Conservation (phyloP, 495 filamentous ascomycete species). For the Penicillium goetzii region DNA sequence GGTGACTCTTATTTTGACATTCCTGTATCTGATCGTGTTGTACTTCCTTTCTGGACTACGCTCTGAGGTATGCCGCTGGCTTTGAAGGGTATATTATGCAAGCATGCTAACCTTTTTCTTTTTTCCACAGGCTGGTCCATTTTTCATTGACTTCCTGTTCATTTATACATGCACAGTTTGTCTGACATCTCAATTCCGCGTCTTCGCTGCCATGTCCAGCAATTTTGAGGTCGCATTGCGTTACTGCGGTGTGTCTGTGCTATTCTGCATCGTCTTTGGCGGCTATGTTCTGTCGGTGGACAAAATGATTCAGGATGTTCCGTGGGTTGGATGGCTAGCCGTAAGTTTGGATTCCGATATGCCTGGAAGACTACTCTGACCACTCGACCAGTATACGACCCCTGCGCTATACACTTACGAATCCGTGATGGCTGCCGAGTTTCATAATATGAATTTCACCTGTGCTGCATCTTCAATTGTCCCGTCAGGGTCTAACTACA, state of each 20-base stretch:
- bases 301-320: slow-evolving; percentile 42
- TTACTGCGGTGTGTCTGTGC: slow-evolving; percentile 40
- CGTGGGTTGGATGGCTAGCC: slow-evolving; percentile 47
- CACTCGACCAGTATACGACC: slow-evolving; percentile 52
- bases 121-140: slow-evolving; percentile 44
- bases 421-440: slow-evolving; percentile 61
- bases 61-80: slow-evolving; percentile 32
- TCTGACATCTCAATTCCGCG: slow-evolving; percentile 53
- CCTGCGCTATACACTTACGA: slow-evolving; percentile 74
- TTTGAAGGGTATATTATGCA: too few species aligned
- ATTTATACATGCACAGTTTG: slow-evolving; percentile 55
- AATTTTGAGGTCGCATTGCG: slow-evolving; percentile 46
- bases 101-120: neutral
- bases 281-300: slow-evolving; percentile 44
- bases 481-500: slow-evolving; percentile 60
- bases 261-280: slow-evolving; percentile 42
- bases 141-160: slow-evolving; percentile 63
- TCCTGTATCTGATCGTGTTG: slow-evolving; percentile 71
- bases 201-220: slow-evolving; percentile 46
- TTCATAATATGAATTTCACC: slow-evolving; percentile 46
- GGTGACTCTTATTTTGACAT: slow-evolving; percentile 61
- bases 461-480: slow-evolving; percentile 57
- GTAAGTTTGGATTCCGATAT: slow-evolving; percentile 19
- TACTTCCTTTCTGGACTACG: slow-evolving; percentile 67
- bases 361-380: neutral